Evolutionary conservation across 306 rosid genomes (phyloP).

Genomic region (Corylus avellana): DNA sequence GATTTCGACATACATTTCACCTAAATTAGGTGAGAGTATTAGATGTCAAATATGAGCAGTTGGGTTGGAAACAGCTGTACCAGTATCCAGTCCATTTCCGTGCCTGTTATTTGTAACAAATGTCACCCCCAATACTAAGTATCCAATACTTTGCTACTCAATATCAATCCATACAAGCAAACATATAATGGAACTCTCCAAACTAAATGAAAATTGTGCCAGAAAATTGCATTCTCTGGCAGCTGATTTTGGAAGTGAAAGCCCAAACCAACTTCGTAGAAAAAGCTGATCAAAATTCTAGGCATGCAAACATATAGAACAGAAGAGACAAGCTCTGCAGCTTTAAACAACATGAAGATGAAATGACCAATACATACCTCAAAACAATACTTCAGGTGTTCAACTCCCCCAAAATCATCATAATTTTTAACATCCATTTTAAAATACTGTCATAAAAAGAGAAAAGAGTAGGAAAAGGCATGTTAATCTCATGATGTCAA

Average conservation of each 20-base stretch:
- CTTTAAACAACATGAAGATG: constrained; percentile 29
- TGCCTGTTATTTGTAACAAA: not conserved
- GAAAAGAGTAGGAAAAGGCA: not conserved
- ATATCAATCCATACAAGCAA: constrained; percentile 9
- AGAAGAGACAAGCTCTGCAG: constrained; percentile 8
- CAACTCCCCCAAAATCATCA: constrained; percentile 84
- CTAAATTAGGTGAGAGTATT: not conserved
- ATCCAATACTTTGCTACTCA: too few relatives aligned
- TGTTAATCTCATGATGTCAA: constrained; percentile 22
- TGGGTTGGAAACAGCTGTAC: not conserved
- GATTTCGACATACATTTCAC: not conserved
- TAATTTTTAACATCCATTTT: constrained; percentile 78
- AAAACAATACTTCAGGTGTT: constrained; percentile 87
- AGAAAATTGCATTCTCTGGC: not conserved
- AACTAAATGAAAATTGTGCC: not conserved
- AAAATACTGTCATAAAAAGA: constrained; percentile 72
- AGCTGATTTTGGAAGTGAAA: constrained; percentile 28
- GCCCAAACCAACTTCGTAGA: not conserved
- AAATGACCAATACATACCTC: constrained; percentile 58
- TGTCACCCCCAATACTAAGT: not conserved
- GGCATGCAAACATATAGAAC: constrained; percentile 11
- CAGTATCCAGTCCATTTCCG: not conserved
- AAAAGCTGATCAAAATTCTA: not conserved
- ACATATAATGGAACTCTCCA: constrained; percentile 13
- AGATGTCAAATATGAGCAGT: not conserved